Evolutionary conservation across 257 asterid genomes (phyloP).

Genomic region (Solanum gracilifrons): DNA sequence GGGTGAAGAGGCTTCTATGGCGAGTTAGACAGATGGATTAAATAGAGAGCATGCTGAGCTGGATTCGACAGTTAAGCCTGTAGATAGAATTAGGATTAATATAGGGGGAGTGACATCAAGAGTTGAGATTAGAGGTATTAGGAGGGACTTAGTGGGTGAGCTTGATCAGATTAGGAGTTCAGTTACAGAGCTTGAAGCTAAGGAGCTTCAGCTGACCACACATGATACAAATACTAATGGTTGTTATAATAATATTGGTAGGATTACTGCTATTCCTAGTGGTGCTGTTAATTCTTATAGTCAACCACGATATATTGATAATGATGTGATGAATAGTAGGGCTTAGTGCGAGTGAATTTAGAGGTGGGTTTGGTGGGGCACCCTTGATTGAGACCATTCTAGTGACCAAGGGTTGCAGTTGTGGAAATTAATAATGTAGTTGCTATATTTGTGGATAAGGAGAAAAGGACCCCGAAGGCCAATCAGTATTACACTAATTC

Average conservation of each 20-base stretch:
- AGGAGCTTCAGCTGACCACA: slow-evolving; percentile 10
- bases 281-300: background rate
- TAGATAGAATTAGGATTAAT: slow-evolving; percentile 6
- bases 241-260: background rate
- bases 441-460: slow-evolving; percentile 1
- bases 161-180: slow-evolving; percentile 5
- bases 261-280: background rate
- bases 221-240: background rate
- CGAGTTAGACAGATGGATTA: background rate
- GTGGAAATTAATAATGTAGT: background rate
- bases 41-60: background rate
- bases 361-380: slow-evolving; percentile 16
- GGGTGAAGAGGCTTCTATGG: background rate
- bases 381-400: slow-evolving; percentile 17
- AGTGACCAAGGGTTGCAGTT: background rate
- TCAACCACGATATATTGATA: background rate
- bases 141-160: slow-evolving; percentile 1
- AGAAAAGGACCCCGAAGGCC: slow-evolving; percentile 10
- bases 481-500: slow-evolving; percentile 8
- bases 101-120: background rate
- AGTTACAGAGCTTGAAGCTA: background rate
- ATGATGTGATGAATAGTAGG: background rate
- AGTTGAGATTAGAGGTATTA: slow-evolving; percentile 1
- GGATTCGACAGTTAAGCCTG: background rate
- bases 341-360: slow-evolving; percentile 1